Conservation (phyloP, 306 rosid genomes). For the Citrullus amarus region DNA sequence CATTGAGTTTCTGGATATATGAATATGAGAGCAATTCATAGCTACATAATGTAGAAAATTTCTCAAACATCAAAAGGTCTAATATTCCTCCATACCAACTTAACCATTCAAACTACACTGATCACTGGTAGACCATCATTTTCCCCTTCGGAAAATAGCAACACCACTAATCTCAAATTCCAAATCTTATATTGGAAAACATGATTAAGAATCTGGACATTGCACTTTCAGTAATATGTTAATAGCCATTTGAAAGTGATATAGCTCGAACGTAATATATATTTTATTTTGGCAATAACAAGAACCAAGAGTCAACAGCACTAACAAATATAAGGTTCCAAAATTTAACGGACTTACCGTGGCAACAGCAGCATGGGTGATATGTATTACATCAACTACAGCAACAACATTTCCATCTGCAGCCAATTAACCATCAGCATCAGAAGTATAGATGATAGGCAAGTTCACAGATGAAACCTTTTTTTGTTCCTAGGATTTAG, state of each 20-base stretch:
- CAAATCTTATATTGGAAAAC: neutral
- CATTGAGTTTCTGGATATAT: neutral
- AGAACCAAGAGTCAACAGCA: neutral
- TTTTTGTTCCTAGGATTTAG: neutral
- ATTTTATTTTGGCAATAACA: neutral
- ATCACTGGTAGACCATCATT: neutral
- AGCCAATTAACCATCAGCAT: slow-evolving; percentile 15
- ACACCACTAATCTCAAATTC: neutral
- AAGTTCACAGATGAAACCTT: neutral
- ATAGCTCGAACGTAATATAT: neutral
- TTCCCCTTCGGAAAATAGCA: neutral
- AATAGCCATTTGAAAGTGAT: neutral
- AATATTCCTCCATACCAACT: neutral
- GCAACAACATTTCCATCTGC: slow-evolving; percentile 75
- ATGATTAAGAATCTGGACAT: neutral
- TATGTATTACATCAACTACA: slow-evolving; percentile 67
- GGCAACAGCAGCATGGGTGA: slow-evolving; percentile 91
- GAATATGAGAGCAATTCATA: neutral
- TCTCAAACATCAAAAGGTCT: neutral
- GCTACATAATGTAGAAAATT: neutral
- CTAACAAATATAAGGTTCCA: neutral
- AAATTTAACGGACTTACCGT: slow-evolving; percentile 44
- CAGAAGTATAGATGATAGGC: slow-evolving; percentile 16
- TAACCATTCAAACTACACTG: neutral
- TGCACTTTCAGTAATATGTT: neutral